A percentile compares a stretch with the other conserved stretches of the same genome.
Evolutionary conservation across 768 basidiomycete genomes (phyloP).

Genomic region (Coprinopsis cinerea): DNA sequence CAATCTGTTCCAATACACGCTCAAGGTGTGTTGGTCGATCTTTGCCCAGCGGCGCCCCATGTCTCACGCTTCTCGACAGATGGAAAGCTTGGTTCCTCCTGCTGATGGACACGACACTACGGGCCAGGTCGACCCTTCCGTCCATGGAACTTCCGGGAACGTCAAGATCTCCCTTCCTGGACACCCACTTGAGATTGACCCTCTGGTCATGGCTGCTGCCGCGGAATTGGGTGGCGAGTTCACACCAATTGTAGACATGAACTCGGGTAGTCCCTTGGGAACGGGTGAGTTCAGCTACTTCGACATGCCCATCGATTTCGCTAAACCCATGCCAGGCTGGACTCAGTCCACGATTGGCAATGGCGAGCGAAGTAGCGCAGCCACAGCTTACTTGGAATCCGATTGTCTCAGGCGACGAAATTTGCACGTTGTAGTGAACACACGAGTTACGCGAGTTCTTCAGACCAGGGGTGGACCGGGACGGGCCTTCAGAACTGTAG

Average conservation of each 20-base stretch:
- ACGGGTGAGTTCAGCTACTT: conserved; percentile 24
- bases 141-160: conserved; percentile 22
- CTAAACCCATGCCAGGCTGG: conserved; percentile 13
- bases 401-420: conserved; percentile 1
- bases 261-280: conserved; percentile 35
- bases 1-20: conserved; percentile 18
- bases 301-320: not conserved
- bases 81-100: conserved; percentile 23
- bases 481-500: conserved; percentile 6
- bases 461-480: not conserved
- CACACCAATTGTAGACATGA: conserved; percentile 35
- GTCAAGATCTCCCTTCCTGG: conserved; percentile 21
- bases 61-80: conserved; percentile 17
- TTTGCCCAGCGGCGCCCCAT: too few species aligned
- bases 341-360: conserved; percentile 15
- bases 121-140: conserved; percentile 25
- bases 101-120: conserved; percentile 26
- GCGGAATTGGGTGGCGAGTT: conserved; percentile 30
- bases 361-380: conserved; percentile 11
- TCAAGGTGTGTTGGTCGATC: conserved; percentile 4
- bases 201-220: conserved; percentile 26
- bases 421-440: conserved; percentile 8
- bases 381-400: conserved; percentile 9
- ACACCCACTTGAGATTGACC: conserved; percentile 21
- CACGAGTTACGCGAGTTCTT: conserved; percentile 8